Evolutionary conservation across 2,329 filamentous ascomycete species (phyloP).

Genomic region (Shiraia sp.): DNA sequence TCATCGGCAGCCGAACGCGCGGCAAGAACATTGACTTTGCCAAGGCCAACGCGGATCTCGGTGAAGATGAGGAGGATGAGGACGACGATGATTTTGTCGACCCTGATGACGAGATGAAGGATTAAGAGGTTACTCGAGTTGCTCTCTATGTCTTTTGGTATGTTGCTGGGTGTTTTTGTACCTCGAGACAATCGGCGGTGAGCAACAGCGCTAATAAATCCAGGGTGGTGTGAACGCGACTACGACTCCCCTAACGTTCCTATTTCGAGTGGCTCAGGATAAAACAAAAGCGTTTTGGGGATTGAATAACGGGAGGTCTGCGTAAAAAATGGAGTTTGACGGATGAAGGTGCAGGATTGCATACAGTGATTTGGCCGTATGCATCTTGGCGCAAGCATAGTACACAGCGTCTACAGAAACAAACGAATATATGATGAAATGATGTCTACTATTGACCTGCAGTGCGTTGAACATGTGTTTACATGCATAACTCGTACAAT

Average conservation of each 20-base stretch:
- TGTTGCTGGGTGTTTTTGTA: slow-evolving; percentile 1
- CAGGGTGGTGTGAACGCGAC: slow-evolving; percentile 24
- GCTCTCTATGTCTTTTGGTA: slow-evolving; percentile 25
- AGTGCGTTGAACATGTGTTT: too few relatives aligned
- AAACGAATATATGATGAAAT: slow-evolving; percentile 1
- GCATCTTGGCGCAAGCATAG: slow-evolving; percentile 16
- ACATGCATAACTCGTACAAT: too few relatives aligned
- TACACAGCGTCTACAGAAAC: slow-evolving; percentile 8
- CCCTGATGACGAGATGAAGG: slow-evolving; percentile 71
- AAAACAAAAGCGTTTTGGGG: slow-evolving; percentile 22
- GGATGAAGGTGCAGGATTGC: slow-evolving; percentile 28
- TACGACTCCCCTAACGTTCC: slow-evolving; percentile 20
- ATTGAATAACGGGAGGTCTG: slow-evolving; percentile 30
- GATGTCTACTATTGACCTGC: too few relatives aligned
- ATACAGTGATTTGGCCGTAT: slow-evolving; percentile 10
- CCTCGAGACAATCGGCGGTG: too few relatives aligned
- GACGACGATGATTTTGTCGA: slow-evolving; percentile 72
- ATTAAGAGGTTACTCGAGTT: slow-evolving; percentile 39
- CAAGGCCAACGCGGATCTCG: slow-evolving; percentile 81
- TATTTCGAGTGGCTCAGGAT: slow-evolving; percentile 17
- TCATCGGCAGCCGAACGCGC: slow-evolving; percentile 82
- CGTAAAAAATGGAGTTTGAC: slow-evolving; percentile 30
- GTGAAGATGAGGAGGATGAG: slow-evolving; percentile 74
- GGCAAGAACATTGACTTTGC: slow-evolving; percentile 92
- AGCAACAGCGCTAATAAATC: slow-evolving; percentile 3